Evolutionary conservation across 2,329 filamentous ascomycete species (phyloP).

Genomic region (Lachnum nothofagi): DNA sequence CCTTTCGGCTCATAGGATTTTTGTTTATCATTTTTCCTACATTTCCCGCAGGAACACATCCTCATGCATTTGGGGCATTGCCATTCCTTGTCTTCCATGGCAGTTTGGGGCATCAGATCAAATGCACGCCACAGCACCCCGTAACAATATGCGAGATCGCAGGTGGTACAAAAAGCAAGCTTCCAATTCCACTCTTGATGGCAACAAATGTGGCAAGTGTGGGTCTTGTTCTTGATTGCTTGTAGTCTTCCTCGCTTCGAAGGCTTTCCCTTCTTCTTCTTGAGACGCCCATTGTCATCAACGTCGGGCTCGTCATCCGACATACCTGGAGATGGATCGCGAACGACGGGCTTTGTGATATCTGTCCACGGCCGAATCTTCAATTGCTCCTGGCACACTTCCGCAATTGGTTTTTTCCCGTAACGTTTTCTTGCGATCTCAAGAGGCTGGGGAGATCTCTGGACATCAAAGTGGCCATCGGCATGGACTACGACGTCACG

Average conservation of each 20-base stretch:
- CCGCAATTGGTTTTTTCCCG: slow-evolving; percentile 74
- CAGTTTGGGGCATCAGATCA: slow-evolving; percentile 77
- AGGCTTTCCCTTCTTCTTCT: slow-evolving; percentile 58
- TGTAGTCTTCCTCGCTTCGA: slow-evolving; percentile 36
- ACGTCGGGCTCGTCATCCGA: slow-evolving; percentile 52
- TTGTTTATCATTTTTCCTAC: slow-evolving; percentile 61
- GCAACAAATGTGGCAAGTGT: slow-evolving; percentile 76
- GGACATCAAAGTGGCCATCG: slow-evolving; percentile 60
- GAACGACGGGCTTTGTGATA: slow-evolving; percentile 44
- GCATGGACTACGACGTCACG: slow-evolving; percentile 70
- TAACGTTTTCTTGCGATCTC: slow-evolving; percentile 61
- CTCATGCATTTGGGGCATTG: slow-evolving; percentile 80
- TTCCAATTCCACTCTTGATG: slow-evolving; percentile 79
- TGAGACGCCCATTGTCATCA: slow-evolving; percentile 56
- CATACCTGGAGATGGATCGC: slow-evolving; percentile 34
- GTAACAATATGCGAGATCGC: slow-evolving; percentile 78
- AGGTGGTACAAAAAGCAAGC: slow-evolving; percentile 74
- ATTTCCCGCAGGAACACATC: slow-evolving; percentile 82
- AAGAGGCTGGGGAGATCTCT: slow-evolving; percentile 64
- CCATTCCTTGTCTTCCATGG: slow-evolving; percentile 79
- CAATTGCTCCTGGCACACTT: slow-evolving; percentile 91
- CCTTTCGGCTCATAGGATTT: slow-evolving; percentile 80
- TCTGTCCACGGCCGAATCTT: slow-evolving; percentile 76
- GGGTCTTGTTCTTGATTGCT: slow-evolving; percentile 45
- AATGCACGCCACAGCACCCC: slow-evolving; percentile 89